A percentile compares a stretch with the other conserved stretches of the same genome.
phyloP scores from a whole-genome alignment of 1,139 yeast species.

The Yamadazyma pseudoaaseri region DNA sequence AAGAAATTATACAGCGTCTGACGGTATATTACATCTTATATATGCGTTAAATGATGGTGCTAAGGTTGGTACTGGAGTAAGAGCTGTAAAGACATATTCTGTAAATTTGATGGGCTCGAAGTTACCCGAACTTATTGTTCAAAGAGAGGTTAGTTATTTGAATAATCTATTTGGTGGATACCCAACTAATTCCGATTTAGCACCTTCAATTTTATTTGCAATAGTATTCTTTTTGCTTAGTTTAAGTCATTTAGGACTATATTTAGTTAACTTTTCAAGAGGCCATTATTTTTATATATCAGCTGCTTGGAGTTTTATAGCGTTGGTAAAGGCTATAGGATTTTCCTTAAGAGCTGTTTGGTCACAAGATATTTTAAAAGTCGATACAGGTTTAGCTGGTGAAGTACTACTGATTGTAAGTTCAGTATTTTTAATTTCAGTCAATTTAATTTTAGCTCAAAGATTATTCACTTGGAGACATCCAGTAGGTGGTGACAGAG shows the following conservation, averaged over 20 bases:
- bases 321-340: conserved; percentile 55
- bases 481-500: conserved; percentile 45
- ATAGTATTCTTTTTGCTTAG: conserved; percentile 53
- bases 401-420: conserved; percentile 38
- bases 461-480: conserved; percentile 48
- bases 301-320: conserved; percentile 54
- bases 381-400: conserved; percentile 29
- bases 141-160: conserved; percentile 39
- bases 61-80: conserved; percentile 14
- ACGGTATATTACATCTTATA: conserved; percentile 14
- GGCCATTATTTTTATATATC: conserved; percentile 68
- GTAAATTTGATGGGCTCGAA: conserved; percentile 13
- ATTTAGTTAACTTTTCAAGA: conserved; percentile 48
- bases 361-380: conserved; percentile 13
- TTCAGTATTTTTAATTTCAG: conserved; percentile 32
- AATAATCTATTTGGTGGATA: conserved; percentile 66
- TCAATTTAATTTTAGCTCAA: conserved; percentile 42
- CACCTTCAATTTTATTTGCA: conserved; percentile 60
- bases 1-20: conserved; percentile 11
- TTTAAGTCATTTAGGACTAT: conserved; percentile 49
- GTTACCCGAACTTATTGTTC: conserved; percentile 37
- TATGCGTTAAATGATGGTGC: conserved; percentile 15
- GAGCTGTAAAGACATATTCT: conserved; percentile 5
- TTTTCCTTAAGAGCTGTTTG: conserved; percentile 52
- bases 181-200: conserved; percentile 55